A percentile compares a stretch with the other conserved stretches of the same genome.
These are phyloP conservation scores for Botryotinia calthae DNA, from an alignment of 2,329 filamentous ascomycete species.

Conservation along the genomic window DNA sequence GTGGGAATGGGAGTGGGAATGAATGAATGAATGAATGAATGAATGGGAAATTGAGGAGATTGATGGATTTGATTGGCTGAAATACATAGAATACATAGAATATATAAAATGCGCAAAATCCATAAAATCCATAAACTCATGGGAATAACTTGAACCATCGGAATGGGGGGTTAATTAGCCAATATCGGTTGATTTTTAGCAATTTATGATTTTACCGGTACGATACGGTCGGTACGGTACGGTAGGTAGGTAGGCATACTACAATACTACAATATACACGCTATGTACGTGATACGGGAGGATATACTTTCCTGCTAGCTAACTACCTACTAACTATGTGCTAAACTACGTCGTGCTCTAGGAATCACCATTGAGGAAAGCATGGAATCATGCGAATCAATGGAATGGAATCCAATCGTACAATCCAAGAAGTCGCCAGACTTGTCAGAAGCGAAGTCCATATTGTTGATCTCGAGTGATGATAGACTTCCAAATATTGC, in stretches of 20 bases:
- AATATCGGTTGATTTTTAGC: background rate
- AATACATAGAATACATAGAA: background rate
- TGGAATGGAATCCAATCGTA: conserved; percentile 6
- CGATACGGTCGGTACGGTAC: no score
- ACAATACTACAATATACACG: no score
- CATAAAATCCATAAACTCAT: background rate
- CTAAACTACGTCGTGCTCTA: no score
- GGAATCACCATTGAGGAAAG: no score
- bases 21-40: no score
- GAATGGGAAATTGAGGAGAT: background rate
- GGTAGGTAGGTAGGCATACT: no score
- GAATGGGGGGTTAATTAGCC: background rate
- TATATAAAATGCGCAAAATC: background rate
- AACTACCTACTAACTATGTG: no score
- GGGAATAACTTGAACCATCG: background rate
- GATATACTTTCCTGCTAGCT: background rate
- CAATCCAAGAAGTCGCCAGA: background rate
- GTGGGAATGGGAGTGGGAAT: background rate
- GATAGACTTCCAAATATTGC: background rate
- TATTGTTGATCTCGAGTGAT: background rate
- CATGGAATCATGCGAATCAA: background rate
- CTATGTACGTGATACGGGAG: background rate
- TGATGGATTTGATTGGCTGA: background rate
- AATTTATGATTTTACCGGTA: background rate
- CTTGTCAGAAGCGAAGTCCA: no score